Conservation (phyloP, 2,329 filamentous ascomycete genomes). For the Mycocentrospora acerina region DNA sequence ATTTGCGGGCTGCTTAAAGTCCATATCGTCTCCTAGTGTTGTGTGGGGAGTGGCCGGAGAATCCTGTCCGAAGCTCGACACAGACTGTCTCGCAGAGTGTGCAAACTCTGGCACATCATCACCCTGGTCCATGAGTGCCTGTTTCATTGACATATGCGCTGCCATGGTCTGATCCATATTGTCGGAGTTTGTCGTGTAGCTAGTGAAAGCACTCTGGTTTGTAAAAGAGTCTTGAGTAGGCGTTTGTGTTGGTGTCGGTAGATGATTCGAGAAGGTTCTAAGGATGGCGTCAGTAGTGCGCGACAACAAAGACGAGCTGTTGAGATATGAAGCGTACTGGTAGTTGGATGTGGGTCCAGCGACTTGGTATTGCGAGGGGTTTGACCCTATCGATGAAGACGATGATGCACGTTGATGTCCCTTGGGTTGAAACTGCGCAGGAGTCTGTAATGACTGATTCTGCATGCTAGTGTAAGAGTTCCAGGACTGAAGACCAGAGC, state of each 20-base stretch:
- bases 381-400: conserved; percentile 43
- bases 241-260: conserved; percentile 58
- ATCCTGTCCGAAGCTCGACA: conserved; percentile 62
- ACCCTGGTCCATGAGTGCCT: conserved; percentile 56
- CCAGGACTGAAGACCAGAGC: conserved; percentile 34
- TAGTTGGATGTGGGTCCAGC: conserved; percentile 33
- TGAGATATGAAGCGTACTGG: conserved; percentile 49
- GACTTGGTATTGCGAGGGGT: conserved; percentile 36
- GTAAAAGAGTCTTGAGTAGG: conserved; percentile 55
- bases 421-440: conserved; percentile 27
- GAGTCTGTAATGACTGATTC: conserved; percentile 36
- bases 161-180: conserved; percentile 49
- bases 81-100: conserved; percentile 58
- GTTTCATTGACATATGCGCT: conserved; percentile 62
- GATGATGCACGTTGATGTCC: conserved; percentile 44
- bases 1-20: conserved; percentile 55
- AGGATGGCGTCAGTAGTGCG: conserved; percentile 6
- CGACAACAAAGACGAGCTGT: conserved; percentile 43
- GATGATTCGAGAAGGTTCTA: conserved; percentile 51
- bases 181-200: conserved; percentile 45
- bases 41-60: conserved; percentile 64
- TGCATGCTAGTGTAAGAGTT: conserved; percentile 35
- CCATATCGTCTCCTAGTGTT: conserved; percentile 54
- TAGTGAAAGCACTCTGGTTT: conserved; percentile 48
- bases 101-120: conserved; percentile 55